Conservation (phyloP, 305 asterid genomes). For the Solanum hybrid region DNA sequence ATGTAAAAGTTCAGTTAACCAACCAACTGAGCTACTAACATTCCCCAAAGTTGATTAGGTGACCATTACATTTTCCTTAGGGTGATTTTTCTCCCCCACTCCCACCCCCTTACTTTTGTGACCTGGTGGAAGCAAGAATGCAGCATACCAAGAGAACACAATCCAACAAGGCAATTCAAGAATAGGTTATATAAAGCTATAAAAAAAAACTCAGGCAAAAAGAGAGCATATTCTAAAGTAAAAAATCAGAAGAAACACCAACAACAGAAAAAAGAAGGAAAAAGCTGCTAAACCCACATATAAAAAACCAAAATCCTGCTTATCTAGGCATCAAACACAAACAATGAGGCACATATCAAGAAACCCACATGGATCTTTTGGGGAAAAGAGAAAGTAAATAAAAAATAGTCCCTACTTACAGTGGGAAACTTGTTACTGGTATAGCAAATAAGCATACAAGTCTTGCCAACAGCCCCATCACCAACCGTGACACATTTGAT, state of each 20-base stretch:
- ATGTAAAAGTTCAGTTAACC: background rate
- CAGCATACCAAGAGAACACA: constrained; percentile 1
- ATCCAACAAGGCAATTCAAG: background rate
- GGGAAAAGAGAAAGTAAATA: background rate
- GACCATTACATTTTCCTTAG: background rate
- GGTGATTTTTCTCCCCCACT: background rate
- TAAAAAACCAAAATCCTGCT: background rate
- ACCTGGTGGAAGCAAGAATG: background rate
- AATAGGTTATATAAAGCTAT: constrained; percentile 1
- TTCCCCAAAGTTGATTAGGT: background rate
- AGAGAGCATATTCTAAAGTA: constrained; percentile 22
- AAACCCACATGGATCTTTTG: background rate
- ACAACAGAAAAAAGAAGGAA: background rate
- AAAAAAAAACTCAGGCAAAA: constrained; percentile 12
- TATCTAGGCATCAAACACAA: constrained; percentile 1
- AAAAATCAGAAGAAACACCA: constrained; percentile 14
- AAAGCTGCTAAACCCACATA: constrained; percentile 25
- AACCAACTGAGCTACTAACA: background rate
- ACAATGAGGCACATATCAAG: background rate
- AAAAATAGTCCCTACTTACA: constrained; percentile 31
- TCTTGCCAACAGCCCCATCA: constrained; percentile 98
- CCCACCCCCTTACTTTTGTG: background rate
- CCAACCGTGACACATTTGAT: constrained; percentile 98
- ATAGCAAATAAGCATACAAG: constrained; percentile 97
- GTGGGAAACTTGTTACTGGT: constrained; percentile 96